Evolutionary conservation across 1,139 yeast genomes (phyloP), one percentile per base, ranked within the genome.

Genomic region (Suhomyces ambrosiae): DNA sequence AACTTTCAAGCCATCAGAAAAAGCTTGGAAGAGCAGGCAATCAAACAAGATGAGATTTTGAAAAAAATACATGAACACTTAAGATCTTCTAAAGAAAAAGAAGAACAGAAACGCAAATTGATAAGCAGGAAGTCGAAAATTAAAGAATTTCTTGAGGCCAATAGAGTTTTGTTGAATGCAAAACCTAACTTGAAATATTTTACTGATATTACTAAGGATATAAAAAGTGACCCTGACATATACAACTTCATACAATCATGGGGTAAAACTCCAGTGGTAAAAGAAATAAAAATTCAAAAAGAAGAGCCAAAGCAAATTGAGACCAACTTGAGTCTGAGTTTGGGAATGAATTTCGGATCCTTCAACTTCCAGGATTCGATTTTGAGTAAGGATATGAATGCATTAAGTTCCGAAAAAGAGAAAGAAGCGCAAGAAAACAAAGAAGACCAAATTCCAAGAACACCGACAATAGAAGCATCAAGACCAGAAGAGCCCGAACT

Each of bases 11-110:
- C 47, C 1, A 52, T 65, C 7, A 48, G 74, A 14, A 49, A 49
- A n/a, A 50, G 42, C 9, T 47, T 68, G 30, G 70, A 66, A 42
- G 60, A 59, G 25, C 72, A 68, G 41, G 50, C 46, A 15, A 39
- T 43, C 18, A 49, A 48, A 30, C 67, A 61, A 41, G 52, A 50
- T 13, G 46, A 40, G 14, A 37, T 55, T n/a, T 26, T 49, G 12
- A 41, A 45, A 29, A 38, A 37, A 15, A 31, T 40, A 3, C 45
- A 38, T 26, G 37, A 44, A 8, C 38, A 44, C 15, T 28, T 30
- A 10, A 29, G 40, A 8, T 27, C 27, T 3, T 11, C 18, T 28
- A 22, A 26, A 9, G 30, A 28, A 7, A 27, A 39, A 13, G 30
- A 31, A 6, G 32, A 29, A 2, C 13, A 22, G 7, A 32, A 30